phyloP scores from a whole-genome alignment of 2,329 filamentous ascomycete species.

The Fusarium mundagurra region DNA sequence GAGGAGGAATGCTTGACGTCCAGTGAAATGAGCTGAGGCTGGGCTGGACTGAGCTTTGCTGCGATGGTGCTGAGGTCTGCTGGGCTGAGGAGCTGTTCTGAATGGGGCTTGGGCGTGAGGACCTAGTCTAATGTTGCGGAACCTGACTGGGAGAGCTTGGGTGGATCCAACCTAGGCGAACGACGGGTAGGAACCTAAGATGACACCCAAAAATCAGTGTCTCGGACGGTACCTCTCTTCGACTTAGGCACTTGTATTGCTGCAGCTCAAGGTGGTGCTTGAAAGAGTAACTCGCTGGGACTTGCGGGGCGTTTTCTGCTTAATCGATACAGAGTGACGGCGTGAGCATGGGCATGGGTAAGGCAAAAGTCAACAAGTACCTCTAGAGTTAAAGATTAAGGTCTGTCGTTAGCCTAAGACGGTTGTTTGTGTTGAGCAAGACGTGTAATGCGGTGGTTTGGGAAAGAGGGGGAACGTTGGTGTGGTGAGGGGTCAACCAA shows the following conservation, averaged over 20 bases:
- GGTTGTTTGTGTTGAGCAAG: conserved; percentile 11
- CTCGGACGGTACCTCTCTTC: conserved; percentile 29
- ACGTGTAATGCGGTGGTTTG: conserved; percentile 11
- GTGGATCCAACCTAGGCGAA: conserved; percentile 22
- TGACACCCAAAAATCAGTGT: conserved; percentile 31
- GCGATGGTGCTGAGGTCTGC: conserved; percentile 22
- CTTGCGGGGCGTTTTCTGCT: conserved; percentile 41
- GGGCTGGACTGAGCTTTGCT: conserved; percentile 30
- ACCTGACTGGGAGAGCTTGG: conserved; percentile 21
- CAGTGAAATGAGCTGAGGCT: conserved; percentile 44
- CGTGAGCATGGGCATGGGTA: conserved; percentile 37
- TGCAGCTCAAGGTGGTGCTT: conserved; percentile 1
- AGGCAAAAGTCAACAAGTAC: conserved; percentile 29
- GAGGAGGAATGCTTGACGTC: conserved; percentile 43
- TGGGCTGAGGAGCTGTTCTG: conserved; percentile 33
- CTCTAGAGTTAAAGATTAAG: conserved; percentile 24
- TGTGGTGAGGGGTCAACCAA: conserved; percentile 40
- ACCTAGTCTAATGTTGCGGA: conserved; percentile 15
- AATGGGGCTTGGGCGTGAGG: conserved; percentile 33
- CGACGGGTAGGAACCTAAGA: conserved; percentile 35
- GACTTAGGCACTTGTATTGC: conserved; percentile 21
- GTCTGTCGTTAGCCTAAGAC: conserved; percentile 22
- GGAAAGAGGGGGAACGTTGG: conserved; percentile 22
- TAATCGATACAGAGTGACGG: conserved; percentile 42
- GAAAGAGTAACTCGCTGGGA: conserved; percentile 26